Conservation (phyloP, 2,329 filamentous ascomycete species). For the Paraphaeosphaeria sporulosa region DNA sequence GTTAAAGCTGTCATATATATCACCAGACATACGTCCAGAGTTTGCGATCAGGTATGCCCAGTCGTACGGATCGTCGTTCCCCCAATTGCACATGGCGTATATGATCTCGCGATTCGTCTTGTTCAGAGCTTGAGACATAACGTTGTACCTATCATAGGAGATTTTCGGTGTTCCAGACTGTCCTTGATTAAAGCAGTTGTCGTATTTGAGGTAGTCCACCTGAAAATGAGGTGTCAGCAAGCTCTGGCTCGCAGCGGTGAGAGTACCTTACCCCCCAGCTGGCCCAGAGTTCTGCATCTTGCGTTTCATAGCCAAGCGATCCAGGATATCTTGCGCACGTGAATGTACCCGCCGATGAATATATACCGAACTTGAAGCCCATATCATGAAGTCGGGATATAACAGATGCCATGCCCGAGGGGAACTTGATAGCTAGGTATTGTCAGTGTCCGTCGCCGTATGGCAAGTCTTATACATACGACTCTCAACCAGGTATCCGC, state of each 20-base stretch:
- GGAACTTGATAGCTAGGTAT: slow-evolving; percentile 63
- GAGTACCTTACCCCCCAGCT: slow-evolving; percentile 37
- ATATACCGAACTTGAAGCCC: slow-evolving; percentile 70
- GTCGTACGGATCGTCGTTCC: slow-evolving; percentile 52
- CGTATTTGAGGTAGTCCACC: slow-evolving; percentile 46
- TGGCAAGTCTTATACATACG: slow-evolving; percentile 2
- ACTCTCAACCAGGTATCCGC: slow-evolving; percentile 38
- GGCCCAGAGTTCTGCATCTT: slow-evolving; percentile 37
- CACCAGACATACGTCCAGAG: slow-evolving; percentile 45
- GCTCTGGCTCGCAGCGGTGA: neutral
- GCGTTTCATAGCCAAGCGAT: slow-evolving; percentile 34
- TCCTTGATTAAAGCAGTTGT: slow-evolving; percentile 46
- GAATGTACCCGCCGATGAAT: slow-evolving; percentile 61
- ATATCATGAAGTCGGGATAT: slow-evolving; percentile 50
- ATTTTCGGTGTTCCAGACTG: slow-evolving; percentile 46
- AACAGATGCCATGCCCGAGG: slow-evolving; percentile 63
- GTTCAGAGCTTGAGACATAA: slow-evolving; percentile 59
- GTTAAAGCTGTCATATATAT: slow-evolving; percentile 41
- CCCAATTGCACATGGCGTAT: slow-evolving; percentile 62
- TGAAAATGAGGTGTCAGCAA: neutral
- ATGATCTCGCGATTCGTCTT: slow-evolving; percentile 55
- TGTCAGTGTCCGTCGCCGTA: slow-evolving; percentile 19
- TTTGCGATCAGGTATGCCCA: slow-evolving; percentile 47
- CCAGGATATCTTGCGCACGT: slow-evolving; percentile 64
- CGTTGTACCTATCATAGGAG: slow-evolving; percentile 57